Base-by-base conservation (phyloP, 1,139 yeast genomes). In the Zhuliangozyma blackwelliae region DNA sequence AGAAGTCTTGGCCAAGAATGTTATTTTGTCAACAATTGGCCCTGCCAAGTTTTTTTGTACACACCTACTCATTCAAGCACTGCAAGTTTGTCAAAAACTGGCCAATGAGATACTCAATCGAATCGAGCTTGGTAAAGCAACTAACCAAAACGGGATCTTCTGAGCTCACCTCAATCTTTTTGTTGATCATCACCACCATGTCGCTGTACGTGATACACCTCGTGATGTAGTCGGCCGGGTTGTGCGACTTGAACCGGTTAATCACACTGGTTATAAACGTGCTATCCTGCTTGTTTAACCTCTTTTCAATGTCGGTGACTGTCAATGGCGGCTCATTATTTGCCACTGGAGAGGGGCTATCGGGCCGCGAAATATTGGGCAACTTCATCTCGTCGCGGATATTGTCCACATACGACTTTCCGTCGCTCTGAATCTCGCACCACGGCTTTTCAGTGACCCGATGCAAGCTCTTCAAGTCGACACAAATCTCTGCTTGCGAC, bases 91-190 rank as follows among this genome's bases (percentile, higher is more conserved):
- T 49, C 10, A 59, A 42, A 38, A 55, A 56, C 32, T 57, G 52
- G 34, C 65, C 50, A 12, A 67, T 54, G 44, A 68, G 50, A 42
- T 67, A 63, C 50, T 68, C 75, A 28, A 69, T 57, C 33, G 68
- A 56, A 39, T 69, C 75, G 39, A 70, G 55, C 45, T 70, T 70
- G 1, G 75, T 68, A 42, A 63, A 67, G 1, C 67, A 68, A 47
- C 73, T 65, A 30, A 68, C 61, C 39, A 70, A 50, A 3, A 69
- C 61, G 3, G 76, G 75, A 44, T 70, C 76, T 1, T 73, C 68
- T 2, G 66, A 56, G 25, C 64, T 57, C 0, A 69, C 75, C 45
- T 70, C 75, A 23, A 69, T 58, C 43, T 70, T 70, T 42, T 59
- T 60, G 40, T 58, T 58, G 10, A 69, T 60, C 68, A 67, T 67